Percentiles rank a stretch among this genome's conserved stretches.
Evolutionary conservation across 2,329 filamentous ascomycete genomes (phyloP).

Genomic region (Bipolaris cookei): DNA sequence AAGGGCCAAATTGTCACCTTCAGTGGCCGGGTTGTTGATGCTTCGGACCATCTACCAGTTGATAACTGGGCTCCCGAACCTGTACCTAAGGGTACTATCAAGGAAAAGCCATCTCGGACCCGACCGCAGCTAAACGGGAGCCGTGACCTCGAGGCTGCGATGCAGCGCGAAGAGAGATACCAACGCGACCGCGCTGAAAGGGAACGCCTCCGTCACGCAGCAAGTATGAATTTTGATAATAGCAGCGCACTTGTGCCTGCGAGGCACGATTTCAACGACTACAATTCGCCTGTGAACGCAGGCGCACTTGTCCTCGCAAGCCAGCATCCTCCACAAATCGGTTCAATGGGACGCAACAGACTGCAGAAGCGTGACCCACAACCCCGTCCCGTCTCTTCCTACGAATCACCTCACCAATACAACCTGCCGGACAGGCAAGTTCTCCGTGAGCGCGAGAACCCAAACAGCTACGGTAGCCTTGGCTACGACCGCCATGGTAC

Average conservation of each 20-base stretch:
- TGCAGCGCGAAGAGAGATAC: constrained; percentile 41
- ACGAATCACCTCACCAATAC: constrained; percentile 19
- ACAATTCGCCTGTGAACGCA: constrained; percentile 23
- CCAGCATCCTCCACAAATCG: constrained; percentile 20
- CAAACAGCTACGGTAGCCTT: constrained; percentile 42
- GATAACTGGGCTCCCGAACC: constrained; percentile 80
- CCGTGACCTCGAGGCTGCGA: constrained; percentile 49
- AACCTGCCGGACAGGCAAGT: constrained; percentile 31
- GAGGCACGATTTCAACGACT: constrained; percentile 34
- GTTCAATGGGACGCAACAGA: constrained; percentile 32
- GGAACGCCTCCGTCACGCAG: constrained; percentile 42
- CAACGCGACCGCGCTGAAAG: constrained; percentile 42
- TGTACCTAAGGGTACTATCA: constrained; percentile 62
- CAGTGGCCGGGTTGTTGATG: constrained; percentile 78
- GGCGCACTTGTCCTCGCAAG: constrained; percentile 36
- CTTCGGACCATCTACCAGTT: constrained; percentile 79
- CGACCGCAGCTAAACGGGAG: constrained; percentile 61
- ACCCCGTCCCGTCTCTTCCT: constrained; percentile 21
- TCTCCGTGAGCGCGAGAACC: constrained; percentile 47
- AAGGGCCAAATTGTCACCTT: constrained; percentile 76
- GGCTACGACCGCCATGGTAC: constrained; percentile 36
- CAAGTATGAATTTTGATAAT: constrained; percentile 34
- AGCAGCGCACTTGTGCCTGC: constrained; percentile 42
- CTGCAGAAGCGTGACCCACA: constrained; percentile 40
- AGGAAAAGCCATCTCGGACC: constrained; percentile 49